These are phyloP conservation scores for Schwanniomyces occidentalis DNA, from an alignment of 805 yeast species.

Conservation along the genomic window DNA sequence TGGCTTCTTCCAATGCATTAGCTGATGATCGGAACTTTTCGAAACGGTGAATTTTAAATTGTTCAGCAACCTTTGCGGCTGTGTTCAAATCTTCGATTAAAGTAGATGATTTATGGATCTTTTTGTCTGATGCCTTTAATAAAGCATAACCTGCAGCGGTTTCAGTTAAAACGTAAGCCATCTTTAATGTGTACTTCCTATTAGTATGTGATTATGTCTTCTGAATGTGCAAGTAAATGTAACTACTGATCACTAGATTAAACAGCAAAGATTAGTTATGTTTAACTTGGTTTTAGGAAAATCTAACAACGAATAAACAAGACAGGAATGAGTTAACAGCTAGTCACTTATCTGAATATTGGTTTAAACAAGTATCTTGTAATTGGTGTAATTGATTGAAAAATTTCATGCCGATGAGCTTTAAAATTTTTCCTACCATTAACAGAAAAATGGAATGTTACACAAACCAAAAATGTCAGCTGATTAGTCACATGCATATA, in stretches of 20 bases:
- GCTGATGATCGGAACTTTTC: constrained; percentile 95
- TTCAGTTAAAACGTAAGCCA: constrained; percentile 93
- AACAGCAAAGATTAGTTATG: neutral
- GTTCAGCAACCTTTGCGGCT: constrained; percentile 82
- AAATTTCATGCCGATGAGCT: constrained; percentile 11
- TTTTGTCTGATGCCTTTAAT: constrained; percentile 95
- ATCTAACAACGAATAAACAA: neutral
- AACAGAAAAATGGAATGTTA: constrained; percentile 3
- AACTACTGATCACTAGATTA: no score
- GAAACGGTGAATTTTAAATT: constrained; percentile 92
- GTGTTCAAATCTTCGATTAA: constrained; percentile 75
- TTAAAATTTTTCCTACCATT: constrained; percentile 9
- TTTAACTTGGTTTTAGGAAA: neutral
- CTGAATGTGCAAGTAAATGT: no score
- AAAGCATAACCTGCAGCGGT: constrained; percentile 99
- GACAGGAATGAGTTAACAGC: constrained; percentile 1
- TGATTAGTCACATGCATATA: neutral
- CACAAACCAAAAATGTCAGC: constrained; percentile 5
- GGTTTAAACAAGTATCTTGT: constrained; percentile 3
- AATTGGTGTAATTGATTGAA: constrained; percentile 4
- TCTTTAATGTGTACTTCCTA: no score
- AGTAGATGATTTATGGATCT: constrained; percentile 81
- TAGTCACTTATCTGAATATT: constrained; percentile 2
- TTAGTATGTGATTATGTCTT: no score
- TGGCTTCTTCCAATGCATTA: constrained; percentile 93